Conservation (phyloP, 371 early-diverging fungal genomes). For the Mucor ambiguus region DNA sequence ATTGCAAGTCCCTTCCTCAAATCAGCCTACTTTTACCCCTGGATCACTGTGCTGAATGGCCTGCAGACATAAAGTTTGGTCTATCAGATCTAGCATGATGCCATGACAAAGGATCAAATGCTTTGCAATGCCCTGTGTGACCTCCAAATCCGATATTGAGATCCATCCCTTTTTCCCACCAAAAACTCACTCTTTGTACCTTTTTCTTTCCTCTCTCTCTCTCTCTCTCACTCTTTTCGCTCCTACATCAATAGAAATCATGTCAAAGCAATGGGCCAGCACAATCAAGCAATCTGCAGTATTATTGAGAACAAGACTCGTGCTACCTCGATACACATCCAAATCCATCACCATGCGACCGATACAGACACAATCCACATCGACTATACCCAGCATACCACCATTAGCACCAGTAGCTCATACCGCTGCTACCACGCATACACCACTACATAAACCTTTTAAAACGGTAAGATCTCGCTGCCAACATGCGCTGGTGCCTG, state of each 20-base stretch:
- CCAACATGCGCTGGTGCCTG: not conserved
- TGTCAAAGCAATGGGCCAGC: not conserved
- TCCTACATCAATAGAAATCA: not conserved
- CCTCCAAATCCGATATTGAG: not conserved
- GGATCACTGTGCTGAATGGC: not conserved
- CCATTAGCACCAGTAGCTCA: not conserved
- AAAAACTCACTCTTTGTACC: not conserved
- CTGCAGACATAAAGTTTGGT: too few species aligned
- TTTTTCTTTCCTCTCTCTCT: not conserved
- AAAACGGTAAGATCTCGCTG: constrained; percentile 5
- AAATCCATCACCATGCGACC: not conserved
- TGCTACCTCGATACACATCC: not conserved
- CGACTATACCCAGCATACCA: not conserved
- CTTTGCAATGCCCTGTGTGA: not conserved
- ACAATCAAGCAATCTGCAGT: not conserved
- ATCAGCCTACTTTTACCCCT: not conserved
- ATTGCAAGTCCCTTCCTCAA: not conserved
- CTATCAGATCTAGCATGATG: not conserved
- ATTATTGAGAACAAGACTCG: not conserved
- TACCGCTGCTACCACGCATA: too few species aligned
- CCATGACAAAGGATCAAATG: not conserved
- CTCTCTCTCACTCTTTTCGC: too few species aligned
- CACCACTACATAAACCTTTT: not conserved
- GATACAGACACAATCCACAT: not conserved
- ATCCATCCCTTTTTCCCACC: constrained; percentile 1